Percentiles rank a stretch among this genome's conserved stretches.
These are phyloP conservation scores for Phialemonium atrogriseum DNA, from an alignment of 2,329 filamentous ascomycete genomes.

Conservation along the genomic window DNA sequence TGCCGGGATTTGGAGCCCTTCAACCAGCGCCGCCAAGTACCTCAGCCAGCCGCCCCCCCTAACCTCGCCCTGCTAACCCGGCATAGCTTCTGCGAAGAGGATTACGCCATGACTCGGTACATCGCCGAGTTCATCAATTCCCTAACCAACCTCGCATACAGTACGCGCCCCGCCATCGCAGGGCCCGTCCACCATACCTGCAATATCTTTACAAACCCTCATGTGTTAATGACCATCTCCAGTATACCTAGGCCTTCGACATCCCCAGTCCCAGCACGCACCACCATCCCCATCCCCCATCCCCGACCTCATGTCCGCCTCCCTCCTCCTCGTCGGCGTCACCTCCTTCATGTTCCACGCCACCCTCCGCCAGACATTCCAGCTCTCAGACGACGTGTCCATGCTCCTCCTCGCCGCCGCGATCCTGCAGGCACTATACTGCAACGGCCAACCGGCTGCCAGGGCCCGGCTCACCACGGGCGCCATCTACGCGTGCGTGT, in stretches of 20 bases:
- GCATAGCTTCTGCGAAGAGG: constrained; percentile 31
- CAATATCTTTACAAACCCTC: neutral
- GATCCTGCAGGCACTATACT: constrained; percentile 41
- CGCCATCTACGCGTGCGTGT: constrained; percentile 30
- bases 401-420: constrained; percentile 47
- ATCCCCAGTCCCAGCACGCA: constrained; percentile 23
- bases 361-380: constrained; percentile 30
- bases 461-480: constrained; percentile 23
- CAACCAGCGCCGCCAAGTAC: constrained; percentile 22
- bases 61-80: too few species aligned
- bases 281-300: constrained; percentile 21
- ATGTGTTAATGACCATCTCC: neutral
- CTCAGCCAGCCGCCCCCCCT: too few species aligned
- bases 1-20: constrained; percentile 18
- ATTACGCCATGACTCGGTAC: constrained; percentile 43
- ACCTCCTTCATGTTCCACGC: constrained; percentile 36
- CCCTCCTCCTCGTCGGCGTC: constrained; percentile 31
- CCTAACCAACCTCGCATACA: constrained; percentile 39
- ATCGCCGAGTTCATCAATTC: constrained; percentile 46
- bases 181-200: neutral
- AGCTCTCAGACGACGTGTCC: constrained; percentile 48
- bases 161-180: constrained; percentile 20
- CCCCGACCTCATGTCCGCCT: constrained; percentile 31
- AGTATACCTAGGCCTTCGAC: constrained; percentile 34
- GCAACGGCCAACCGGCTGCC: constrained; percentile 30